Conservation (phyloP, 139 green algal genomes). For the Chara braunii region DNA sequence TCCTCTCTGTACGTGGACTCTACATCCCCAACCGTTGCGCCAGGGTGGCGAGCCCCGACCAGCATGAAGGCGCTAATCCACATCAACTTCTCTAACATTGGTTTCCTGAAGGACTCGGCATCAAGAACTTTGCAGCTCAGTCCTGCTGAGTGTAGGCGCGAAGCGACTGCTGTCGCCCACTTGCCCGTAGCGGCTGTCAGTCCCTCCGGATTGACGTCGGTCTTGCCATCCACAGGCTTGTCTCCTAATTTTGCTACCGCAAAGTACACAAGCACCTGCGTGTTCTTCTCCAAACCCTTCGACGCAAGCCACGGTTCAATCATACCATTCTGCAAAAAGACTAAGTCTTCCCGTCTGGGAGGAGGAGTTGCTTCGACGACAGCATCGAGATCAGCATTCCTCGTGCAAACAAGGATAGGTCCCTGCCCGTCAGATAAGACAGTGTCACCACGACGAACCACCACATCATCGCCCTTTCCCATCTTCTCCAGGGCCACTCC, state of each 20-base stretch:
- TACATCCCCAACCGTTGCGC: constrained; percentile 76
- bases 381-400: constrained; percentile 41
- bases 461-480: constrained; percentile 9
- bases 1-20: constrained; percentile 62
- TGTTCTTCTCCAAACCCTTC: constrained; percentile 71
- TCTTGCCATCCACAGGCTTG: constrained; percentile 78
- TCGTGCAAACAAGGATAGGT: constrained; percentile 44
- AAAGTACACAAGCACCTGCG: constrained; percentile 93
- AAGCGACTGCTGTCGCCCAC: constrained; percentile 71
- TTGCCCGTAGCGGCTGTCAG: constrained; percentile 80
- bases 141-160: constrained; percentile 60
- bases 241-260: constrained; percentile 91
- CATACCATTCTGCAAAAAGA: constrained; percentile 99
- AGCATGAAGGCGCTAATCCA: constrained; percentile 98
- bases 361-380: constrained; percentile 28
- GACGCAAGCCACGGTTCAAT: constrained; percentile 64
- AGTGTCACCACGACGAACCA: constrained; percentile 33
- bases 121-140: constrained; percentile 89
- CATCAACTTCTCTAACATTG: constrained; percentile 98
- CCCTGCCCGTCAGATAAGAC: constrained; percentile 23
- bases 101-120: constrained; percentile 52
- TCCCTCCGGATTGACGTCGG: constrained; percentile 90
- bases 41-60: constrained; percentile 69
- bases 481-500: constrained; percentile 27
- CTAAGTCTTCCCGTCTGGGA: constrained; percentile 63